These are phyloP conservation scores for Hyaloscypha finlandica DNA, from an alignment of 495 filamentous ascomycete genomes.

Conservation along the genomic window DNA sequence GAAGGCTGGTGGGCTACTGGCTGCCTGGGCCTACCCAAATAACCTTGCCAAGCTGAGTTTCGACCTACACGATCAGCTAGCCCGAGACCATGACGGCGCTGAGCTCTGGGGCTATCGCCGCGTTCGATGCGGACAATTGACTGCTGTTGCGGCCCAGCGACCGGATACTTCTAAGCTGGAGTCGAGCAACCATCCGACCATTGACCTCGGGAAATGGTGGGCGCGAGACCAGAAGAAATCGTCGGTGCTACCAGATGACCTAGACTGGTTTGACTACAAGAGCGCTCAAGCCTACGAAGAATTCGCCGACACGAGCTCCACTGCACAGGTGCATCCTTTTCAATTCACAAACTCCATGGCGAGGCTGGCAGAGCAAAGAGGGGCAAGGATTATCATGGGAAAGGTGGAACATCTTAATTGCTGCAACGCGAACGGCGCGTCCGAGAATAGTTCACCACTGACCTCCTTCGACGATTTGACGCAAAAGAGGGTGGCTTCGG, in stretches of 20 bases:
- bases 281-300: conserved; percentile 69
- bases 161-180: not conserved
- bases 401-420: conserved; percentile 66
- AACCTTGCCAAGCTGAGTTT: conserved; percentile 85
- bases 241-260: conserved; percentile 70
- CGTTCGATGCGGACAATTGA: conserved; percentile 64
- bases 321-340: conserved; percentile 92
- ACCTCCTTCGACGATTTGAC: conserved; percentile 7
- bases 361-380: conserved; percentile 70
- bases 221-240: conserved; percentile 36
- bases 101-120: conserved; percentile 86
- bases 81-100: conserved; percentile 76
- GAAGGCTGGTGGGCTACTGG: conserved; percentile 92
- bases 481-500: conserved; percentile 54
- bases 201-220: conserved; percentile 19
- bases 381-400: conserved; percentile 71
- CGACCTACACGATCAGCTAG: conserved; percentile 76
- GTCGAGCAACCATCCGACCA: conserved; percentile 13
- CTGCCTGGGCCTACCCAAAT: conserved; percentile 86
- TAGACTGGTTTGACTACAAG: conserved; percentile 84
- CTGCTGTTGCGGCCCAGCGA: conserved; percentile 8
- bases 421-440: conserved; percentile 40
- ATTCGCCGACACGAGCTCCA: conserved; percentile 79
- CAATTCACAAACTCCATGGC: conserved; percentile 89
- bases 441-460: conserved; percentile 48